These are phyloP conservation scores for Sporothrix pseudoabietina DNA, from an alignment of 2,329 filamentous ascomycete species.

Conservation along the genomic window DNA sequence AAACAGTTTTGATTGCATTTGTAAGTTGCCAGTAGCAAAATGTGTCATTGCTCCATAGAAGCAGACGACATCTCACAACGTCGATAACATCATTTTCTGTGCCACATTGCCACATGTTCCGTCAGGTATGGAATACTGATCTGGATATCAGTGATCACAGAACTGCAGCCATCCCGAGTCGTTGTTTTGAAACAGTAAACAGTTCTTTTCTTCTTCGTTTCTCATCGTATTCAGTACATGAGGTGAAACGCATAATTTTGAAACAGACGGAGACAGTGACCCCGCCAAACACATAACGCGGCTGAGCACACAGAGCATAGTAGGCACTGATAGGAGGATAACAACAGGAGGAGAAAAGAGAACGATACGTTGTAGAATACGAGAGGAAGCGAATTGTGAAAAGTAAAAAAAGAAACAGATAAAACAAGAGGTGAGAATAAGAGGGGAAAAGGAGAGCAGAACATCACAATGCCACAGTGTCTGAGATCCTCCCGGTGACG, in stretches of 20 bases:
- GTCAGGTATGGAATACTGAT: neutral
- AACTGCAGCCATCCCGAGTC: neutral
- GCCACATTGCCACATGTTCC: neutral
- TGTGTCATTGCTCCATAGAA: neutral
- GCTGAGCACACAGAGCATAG: neutral
- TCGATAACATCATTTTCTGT: neutral
- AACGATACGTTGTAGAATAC: too few relatives aligned
- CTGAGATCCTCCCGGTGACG: neutral
- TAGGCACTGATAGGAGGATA: neutral
- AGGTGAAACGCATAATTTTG: conserved; percentile 13
- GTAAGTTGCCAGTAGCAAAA: neutral
- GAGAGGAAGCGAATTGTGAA: neutral
- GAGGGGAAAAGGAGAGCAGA: neutral
- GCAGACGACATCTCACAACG: neutral
- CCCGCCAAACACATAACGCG: neutral
- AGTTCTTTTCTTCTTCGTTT: neutral
- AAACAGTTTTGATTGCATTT: neutral
- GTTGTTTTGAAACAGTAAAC: conserved; percentile 3
- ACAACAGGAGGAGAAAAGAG: neutral
- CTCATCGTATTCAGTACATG: neutral
- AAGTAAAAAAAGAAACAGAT: neutral
- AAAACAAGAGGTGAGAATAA: neutral
- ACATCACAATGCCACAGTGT: neutral
- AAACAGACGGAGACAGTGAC: conserved; percentile 13
- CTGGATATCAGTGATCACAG: neutral